Conservation (phyloP, 768 basidiomycete genomes). For the Lactarius akahatsu region DNA sequence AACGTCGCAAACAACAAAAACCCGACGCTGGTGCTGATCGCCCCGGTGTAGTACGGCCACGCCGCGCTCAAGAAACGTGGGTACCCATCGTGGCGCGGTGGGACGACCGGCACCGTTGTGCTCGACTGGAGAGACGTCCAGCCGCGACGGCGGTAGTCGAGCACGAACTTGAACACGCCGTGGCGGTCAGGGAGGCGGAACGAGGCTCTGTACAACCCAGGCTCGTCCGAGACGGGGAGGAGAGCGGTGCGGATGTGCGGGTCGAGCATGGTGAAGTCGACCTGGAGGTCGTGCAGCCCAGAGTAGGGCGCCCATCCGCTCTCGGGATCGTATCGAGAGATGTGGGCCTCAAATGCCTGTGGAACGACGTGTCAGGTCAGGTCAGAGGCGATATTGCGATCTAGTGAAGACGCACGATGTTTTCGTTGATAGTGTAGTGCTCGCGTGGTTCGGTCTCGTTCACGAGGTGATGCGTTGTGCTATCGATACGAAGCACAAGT, state of each 20-base stretch:
- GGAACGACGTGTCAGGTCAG: constrained; percentile 15
- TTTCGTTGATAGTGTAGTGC: constrained; percentile 82
- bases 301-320: constrained; percentile 71
- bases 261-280: constrained; percentile 99
- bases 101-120: constrained; percentile 83
- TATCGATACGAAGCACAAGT: constrained; percentile 75
- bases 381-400: background rate
- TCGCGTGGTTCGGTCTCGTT: constrained; percentile 62
- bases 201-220: constrained; percentile 72
- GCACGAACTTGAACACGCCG: constrained; percentile 95
- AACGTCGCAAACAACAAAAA: constrained; percentile 85
- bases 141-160: constrained; percentile 81
- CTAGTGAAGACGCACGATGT: constrained; percentile 55
- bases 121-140: constrained; percentile 72
- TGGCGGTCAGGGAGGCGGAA: constrained; percentile 95
- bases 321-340: constrained; percentile 65
- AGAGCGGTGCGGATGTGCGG: constrained; percentile 88
- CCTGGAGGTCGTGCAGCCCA: constrained; percentile 74
- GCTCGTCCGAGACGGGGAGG: constrained; percentile 50
- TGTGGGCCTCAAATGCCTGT: constrained; percentile 70
- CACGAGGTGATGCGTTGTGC: constrained; percentile 66
- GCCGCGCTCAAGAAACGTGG: constrained; percentile 94
- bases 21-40: constrained; percentile 81
- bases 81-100: constrained; percentile 92
- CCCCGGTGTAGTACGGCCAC: constrained; percentile 92